These are phyloP conservation scores for Claviceps arundinis DNA, from an alignment of 2,329 filamentous ascomycete species.

Conservation along the genomic window DNA sequence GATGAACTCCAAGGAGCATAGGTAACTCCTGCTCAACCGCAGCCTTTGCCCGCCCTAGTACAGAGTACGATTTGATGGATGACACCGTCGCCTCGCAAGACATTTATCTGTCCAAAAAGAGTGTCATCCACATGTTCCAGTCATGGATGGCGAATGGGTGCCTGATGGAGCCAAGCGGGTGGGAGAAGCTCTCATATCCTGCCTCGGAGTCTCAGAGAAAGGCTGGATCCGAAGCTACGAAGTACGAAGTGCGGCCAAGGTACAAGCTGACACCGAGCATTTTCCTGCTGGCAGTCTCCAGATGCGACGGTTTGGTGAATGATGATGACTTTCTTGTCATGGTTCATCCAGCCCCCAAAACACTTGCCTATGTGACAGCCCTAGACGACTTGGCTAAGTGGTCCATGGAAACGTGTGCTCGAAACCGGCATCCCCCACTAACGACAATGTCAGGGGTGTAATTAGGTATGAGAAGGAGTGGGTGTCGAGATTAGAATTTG, in stretches of 20 bases:
- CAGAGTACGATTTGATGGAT: background rate
- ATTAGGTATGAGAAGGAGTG: slow-evolving; percentile 1
- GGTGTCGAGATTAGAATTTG: slow-evolving; percentile 3
- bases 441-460: slow-evolving; percentile 3
- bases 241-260: background rate
- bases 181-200: background rate
- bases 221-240: background rate
- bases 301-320: slow-evolving; percentile 4
- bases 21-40: background rate
- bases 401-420: slow-evolving; percentile 1
- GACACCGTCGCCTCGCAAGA: background rate
- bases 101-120: background rate
- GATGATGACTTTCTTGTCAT: slow-evolving; percentile 2
- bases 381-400: slow-evolving; percentile 1
- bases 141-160: too few species aligned
- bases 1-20: slow-evolving; percentile 3
- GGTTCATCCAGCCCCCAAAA: slow-evolving; percentile 2
- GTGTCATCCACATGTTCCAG: background rate
- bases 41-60: background rate
- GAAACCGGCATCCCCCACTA: slow-evolving; percentile 4
- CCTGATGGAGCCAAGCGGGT: background rate
- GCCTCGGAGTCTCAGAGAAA: background rate
- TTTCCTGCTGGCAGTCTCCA: background rate
- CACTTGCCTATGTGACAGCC: background rate
- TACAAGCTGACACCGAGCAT: background rate